Conservation (phyloP, 345 rosid species). For the Boechera retrofracta region DNA sequence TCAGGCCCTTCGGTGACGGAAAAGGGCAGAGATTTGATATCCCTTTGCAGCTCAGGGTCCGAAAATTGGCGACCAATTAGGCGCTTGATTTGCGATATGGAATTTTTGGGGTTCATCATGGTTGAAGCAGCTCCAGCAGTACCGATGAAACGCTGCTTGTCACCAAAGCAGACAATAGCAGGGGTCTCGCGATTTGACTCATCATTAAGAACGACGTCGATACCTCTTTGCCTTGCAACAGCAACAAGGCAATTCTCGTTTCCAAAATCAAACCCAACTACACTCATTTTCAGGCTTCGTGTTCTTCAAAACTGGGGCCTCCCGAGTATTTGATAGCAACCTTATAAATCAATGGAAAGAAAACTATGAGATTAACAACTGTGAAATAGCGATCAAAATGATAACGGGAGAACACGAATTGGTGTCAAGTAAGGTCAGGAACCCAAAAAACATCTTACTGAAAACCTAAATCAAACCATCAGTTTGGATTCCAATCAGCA, state of each 20-base stretch:
- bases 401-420: no score
- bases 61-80: constrained; percentile 81
- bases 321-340: not conserved
- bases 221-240: constrained; percentile 98
- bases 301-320: not conserved
- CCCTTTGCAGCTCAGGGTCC: constrained; percentile 91
- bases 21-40: constrained; percentile 77
- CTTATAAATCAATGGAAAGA: not conserved
- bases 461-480: not conserved
- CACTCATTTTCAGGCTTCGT: constrained; percentile 67
- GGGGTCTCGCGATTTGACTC: constrained; percentile 99
- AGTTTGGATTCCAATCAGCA: not conserved
- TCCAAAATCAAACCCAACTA: constrained; percentile 96
- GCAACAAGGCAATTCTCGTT: constrained; percentile 96
- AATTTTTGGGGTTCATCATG: constrained; percentile 91
- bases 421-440: no score
- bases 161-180: constrained; percentile 91
- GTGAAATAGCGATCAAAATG: not conserved
- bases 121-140: constrained; percentile 96
- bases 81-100: constrained; percentile 88
- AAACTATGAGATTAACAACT: not conserved
- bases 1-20: constrained; percentile 79
- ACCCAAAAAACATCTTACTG: no score
- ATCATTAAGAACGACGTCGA: constrained; percentile 96
- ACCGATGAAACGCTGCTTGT: constrained; percentile 93